Evolutionary conservation across 2,329 filamentous ascomycete species (phyloP).

Genomic region (Aspergillus glaucus): DNA sequence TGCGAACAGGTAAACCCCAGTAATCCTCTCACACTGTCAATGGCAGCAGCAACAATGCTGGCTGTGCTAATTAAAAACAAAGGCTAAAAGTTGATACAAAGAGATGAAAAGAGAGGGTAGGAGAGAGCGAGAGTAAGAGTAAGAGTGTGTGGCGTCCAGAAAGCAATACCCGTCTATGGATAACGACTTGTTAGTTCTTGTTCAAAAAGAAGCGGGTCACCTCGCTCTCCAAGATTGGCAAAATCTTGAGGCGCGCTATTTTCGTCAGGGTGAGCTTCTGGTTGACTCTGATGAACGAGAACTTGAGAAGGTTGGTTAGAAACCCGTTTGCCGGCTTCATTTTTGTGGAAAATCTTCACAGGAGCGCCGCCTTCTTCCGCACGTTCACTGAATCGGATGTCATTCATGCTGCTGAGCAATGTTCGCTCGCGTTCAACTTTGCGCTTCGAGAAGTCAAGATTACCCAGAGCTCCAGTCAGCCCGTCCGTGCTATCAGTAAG

Average conservation of each 20-base stretch:
- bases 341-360: constrained; percentile 72
- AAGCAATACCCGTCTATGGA: constrained; percentile 4
- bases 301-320: constrained; percentile 36
- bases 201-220: constrained; percentile 71
- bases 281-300: constrained; percentile 12
- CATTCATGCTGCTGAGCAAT: constrained; percentile 73
- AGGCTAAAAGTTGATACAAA: not conserved
- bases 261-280: constrained; percentile 61
- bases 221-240: constrained; percentile 75
- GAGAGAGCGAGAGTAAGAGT: not conserved
- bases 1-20: not conserved
- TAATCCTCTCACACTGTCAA: not conserved
- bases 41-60: not conserved
- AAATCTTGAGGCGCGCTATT: constrained; percentile 69
- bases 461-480: constrained; percentile 75
- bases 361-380: constrained; percentile 51
- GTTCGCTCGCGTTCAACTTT: constrained; percentile 79
- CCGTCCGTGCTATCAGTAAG: constrained; percentile 85
- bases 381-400: constrained; percentile 58
- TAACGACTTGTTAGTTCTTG: constrained; percentile 49
- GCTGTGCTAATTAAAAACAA: not conserved
- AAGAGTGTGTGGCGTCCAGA: not conserved
- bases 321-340: constrained; percentile 45
- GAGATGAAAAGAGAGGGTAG: not conserved
- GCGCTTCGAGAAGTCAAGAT: constrained; percentile 75